phyloP scores from a whole-genome alignment of 306 rosid genomes.

The Cucumis cinereus region DNA sequence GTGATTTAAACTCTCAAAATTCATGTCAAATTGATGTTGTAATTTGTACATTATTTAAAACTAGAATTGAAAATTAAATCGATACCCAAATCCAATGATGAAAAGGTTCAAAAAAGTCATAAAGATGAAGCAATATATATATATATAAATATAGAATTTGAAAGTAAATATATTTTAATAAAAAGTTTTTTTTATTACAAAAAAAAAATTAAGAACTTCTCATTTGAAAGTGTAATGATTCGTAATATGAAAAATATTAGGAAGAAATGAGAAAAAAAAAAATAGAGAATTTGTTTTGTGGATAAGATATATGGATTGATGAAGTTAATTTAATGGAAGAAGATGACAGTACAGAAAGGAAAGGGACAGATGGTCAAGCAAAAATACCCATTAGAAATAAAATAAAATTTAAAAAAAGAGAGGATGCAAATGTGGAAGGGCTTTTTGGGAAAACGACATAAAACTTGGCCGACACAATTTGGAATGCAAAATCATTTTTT shows the following conservation, averaged over 20 bases:
- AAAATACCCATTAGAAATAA: neutral
- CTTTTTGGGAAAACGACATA: neutral
- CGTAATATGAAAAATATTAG: neutral
- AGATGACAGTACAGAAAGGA: neutral
- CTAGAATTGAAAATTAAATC: too few species aligned
- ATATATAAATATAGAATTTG: too few species aligned
- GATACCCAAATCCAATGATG: too few species aligned
- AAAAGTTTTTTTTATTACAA: too few species aligned
- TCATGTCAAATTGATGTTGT: too few species aligned
- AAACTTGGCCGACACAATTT: neutral
- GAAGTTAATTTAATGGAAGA: neutral
- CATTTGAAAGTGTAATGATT: too few species aligned
- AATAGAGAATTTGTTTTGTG: neutral
- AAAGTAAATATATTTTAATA: too few species aligned
- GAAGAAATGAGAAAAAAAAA: neutral
- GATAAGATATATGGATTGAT: neutral
- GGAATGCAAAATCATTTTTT: neutral
- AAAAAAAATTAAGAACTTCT: too few species aligned
- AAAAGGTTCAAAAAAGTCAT: too few species aligned
- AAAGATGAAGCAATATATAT: too few species aligned
- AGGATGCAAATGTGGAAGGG: neutral
- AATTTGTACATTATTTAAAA: too few species aligned
- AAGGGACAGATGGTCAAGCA: neutral
- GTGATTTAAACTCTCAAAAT: too few species aligned
- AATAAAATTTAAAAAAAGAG: neutral